A percentile compares a stretch with the other conserved stretches of the same genome.
phyloP scores from a whole-genome alignment of 73 alveolate species.

The Stentor coeruleus region DNA sequence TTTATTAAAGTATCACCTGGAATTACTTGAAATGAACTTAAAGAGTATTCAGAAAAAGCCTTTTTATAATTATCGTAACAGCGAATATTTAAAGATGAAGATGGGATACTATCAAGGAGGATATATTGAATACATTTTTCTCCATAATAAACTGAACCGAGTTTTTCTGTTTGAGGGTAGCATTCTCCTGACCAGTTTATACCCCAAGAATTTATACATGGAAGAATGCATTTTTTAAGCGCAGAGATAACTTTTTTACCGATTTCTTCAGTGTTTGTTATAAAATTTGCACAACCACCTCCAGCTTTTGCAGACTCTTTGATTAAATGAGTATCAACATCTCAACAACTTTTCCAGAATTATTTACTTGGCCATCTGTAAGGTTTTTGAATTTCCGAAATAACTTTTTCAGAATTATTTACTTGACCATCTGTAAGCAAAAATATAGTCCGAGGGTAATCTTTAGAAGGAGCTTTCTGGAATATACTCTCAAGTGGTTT shows the following conservation, averaged over 20 bases:
- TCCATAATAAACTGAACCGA: neutral
- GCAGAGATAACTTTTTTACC: slow-evolving; percentile 45
- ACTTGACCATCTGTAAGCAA: slow-evolving; percentile 96
- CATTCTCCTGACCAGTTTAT: neutral
- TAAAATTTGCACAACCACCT: slow-evolving; percentile 46
- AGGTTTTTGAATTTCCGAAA: slow-evolving; percentile 43
- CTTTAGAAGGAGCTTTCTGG: slow-evolving; percentile 22
- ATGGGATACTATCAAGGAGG: neutral
- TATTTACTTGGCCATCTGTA: slow-evolving; percentile 40
- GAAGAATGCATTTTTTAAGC: slow-evolving; percentile 38
- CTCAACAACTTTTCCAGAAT: slow-evolving; percentile 57
- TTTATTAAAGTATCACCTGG: slow-evolving; percentile 13
- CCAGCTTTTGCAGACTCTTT: slow-evolving; percentile 59
- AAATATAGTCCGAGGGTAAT: slow-evolving; percentile 65
- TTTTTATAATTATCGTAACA: neutral
- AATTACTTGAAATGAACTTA: neutral
- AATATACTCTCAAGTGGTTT: slow-evolving; percentile 70
- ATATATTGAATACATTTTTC: neutral
- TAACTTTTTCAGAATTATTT: slow-evolving; percentile 53
- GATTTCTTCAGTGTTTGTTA: slow-evolving; percentile 40
- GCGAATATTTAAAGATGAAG: neutral
- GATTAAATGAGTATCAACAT: slow-evolving; percentile 39
- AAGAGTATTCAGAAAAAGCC: neutral
- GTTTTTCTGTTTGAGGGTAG: neutral
- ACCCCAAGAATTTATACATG: slow-evolving; percentile 5